A percentile compares a stretch with the other conserved stretches of the same genome.
These are phyloP conservation scores for Taiozyma sp. DNA, from an alignment of 1,139 yeast species.

Conservation along the genomic window DNA sequence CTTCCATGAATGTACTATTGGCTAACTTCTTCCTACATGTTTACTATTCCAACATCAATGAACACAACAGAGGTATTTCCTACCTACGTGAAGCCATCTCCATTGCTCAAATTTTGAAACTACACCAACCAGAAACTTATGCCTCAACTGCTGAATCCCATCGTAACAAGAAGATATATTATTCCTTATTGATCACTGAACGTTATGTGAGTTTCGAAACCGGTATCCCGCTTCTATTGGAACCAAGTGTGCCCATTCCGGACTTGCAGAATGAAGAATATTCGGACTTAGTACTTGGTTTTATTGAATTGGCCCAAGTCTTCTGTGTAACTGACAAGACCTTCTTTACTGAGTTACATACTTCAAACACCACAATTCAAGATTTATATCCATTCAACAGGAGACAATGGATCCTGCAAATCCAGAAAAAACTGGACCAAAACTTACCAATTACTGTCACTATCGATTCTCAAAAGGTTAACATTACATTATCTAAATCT, in stretches of 20 bases:
- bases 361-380: constrained; percentile 15
- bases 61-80: constrained; percentile 14
- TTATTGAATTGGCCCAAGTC: constrained; percentile 19
- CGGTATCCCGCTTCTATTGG: constrained; percentile 18
- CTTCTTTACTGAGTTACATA: constrained; percentile 17
- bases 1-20: constrained; percentile 12
- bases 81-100: constrained; percentile 21
- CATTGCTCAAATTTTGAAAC: constrained; percentile 16
- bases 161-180: constrained; percentile 20
- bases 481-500: constrained; percentile 20
- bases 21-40: constrained; percentile 18
- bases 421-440: constrained; percentile 16
- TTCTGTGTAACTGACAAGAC: constrained; percentile 20
- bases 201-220: constrained; percentile 19
- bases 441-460: constrained; percentile 8
- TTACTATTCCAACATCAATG: constrained; percentile 17
- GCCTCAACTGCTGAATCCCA: constrained; percentile 15
- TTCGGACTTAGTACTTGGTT: constrained; percentile 20
- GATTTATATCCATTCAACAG: constrained; percentile 18
- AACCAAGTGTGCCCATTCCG: constrained; percentile 20
- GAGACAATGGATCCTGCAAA: constrained; percentile 17
- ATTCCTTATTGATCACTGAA: constrained; percentile 18
- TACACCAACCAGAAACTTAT: constrained; percentile 17
- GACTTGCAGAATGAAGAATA: constrained; percentile 20
- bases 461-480: constrained; percentile 20